These are phyloP conservation scores for Inga leiocalycina DNA, from an alignment of 306 rosid genomes.

Conservation along the genomic window DNA sequence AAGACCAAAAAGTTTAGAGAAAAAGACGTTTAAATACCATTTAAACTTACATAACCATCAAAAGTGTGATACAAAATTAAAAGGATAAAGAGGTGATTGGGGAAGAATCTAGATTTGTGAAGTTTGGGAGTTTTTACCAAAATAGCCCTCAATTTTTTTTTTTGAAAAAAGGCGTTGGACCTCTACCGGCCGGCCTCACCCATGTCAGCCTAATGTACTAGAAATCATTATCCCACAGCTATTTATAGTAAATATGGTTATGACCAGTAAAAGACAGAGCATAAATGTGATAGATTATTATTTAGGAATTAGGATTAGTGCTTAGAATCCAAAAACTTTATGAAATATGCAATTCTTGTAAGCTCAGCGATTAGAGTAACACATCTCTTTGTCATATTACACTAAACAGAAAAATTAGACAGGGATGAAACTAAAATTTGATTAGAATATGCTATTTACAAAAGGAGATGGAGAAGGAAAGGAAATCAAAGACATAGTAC, in stretches of 20 bases:
- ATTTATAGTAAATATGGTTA: neutral
- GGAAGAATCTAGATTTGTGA: too few species aligned
- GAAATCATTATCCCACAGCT: neutral
- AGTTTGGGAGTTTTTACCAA: too few species aligned
- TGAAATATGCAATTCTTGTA: neutral
- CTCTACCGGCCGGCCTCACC: too few species aligned
- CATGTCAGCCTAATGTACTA: too few species aligned
- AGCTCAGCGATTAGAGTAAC: neutral
- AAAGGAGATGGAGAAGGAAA: neutral
- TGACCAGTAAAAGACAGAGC: neutral
- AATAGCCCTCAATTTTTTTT: too few species aligned
- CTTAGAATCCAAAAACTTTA: neutral
- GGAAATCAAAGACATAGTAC: neutral
- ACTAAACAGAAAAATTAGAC: neutral
- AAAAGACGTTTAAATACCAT: too few species aligned
- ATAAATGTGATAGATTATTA: neutral
- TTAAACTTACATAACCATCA: too few species aligned
- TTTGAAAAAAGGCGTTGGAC: too few species aligned
- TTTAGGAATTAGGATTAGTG: neutral
- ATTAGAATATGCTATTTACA: slow-evolving; percentile 33
- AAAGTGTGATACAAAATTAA: too few species aligned
- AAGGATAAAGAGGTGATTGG: too few species aligned
- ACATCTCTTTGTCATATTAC: too few species aligned
- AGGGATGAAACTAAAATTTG: neutral
- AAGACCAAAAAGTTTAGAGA: too few species aligned